Base-by-base conservation (phyloP, 805 yeast genomes). In the Ogataea degrootiae region DNA sequence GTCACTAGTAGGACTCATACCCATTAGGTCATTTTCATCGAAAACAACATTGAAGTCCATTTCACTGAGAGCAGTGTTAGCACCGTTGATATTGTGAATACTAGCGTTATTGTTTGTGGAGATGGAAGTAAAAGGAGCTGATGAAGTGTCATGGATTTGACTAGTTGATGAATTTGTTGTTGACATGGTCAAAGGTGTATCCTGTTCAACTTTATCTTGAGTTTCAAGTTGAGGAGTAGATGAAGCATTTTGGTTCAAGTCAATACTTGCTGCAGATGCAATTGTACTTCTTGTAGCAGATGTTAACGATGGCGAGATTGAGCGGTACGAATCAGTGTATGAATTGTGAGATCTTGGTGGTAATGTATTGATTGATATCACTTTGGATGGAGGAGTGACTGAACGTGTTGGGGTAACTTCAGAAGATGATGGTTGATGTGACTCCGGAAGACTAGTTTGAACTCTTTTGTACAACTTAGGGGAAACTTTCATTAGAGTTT, bases 381-480 rank as follows among this genome's bases (percentile, higher is more conserved):
- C 31, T 26, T 26, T 26, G 11, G 31, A 26, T 4, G 12, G 31
- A 26, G 31, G 12, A 26, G 31, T 9, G 2, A 34, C 36, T 17
- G n/a, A 5, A 11, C 34, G 46, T 7, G 48, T 39, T 21, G 39
- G 42, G 17, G 33, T 23, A 31, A 9, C 9, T 8, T 43, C 54
- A 5, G 19, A 35, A 12, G 5, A 44, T n/a, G 5, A 44, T n/a
- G 19, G 47, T 6, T 17, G 39, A 33, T 34, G 44, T 4, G 34
- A 17, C 17, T 51, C 56, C 16, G 60, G 62, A n/a, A 66, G 56
- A 46, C 66, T 67, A 2, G 62, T 53, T 44, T 71, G 63, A 23
- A 77, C 66, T 43, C 65, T 66, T 4, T 56, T 55, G 51, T 65
- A 73, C 22, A 77, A 55, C 2, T 67, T 58, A 1, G 80, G 80